Base-by-base conservation (phyloP, 2,329 filamentous ascomycete genomes). In the Aspergillus sp. region DNA sequence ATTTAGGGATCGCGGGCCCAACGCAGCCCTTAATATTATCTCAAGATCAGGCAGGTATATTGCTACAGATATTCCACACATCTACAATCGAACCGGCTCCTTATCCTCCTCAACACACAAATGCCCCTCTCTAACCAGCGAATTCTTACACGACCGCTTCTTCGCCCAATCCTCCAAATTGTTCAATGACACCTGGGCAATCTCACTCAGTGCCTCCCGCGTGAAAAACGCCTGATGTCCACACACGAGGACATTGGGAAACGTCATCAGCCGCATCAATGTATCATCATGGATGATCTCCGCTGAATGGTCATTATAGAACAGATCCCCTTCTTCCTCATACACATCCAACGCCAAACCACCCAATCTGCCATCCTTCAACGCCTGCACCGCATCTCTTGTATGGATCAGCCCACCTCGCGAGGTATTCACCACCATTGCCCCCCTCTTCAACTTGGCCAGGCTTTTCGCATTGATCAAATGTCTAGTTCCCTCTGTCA, bases 191-290 rank as follows among this genome's bases (percentile, higher is more conserved):
- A 80, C 83, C 49, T 83, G 81, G 1, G 87, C 82, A 67, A 90
- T 90, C 74, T 89, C 86, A 7, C 78, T 76, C 52, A 90, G 74
- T 1, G 88, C 88, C 74, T 90, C 87, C 36, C 83, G 77, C 5
- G 87, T 90, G 67, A 90, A 88, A 75, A 90, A 90, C 1, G 85
- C 88, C 77, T 90, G 88, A 66, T 90, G 88, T 0, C 87, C 87
- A 64, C 84, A 87, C 61, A 90, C 77, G 48, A 90, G 72, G 3
- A 89, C 87, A 63, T 90, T 90, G 61, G 83, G 87, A 67, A 90
- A 90, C 0, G 87, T 89, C 75, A 87, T 85, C 63, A 90, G 74
- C 5, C 87, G 82, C 82, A 87, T 87, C 48, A 90, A 77, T 58
- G 84, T 79, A 66, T 90, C 87, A 68, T 90, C 88, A 52, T 89